Evolutionary conservation across 768 basidiomycete species (phyloP).

Genomic region (Xerocomus spinulosus): DNA sequence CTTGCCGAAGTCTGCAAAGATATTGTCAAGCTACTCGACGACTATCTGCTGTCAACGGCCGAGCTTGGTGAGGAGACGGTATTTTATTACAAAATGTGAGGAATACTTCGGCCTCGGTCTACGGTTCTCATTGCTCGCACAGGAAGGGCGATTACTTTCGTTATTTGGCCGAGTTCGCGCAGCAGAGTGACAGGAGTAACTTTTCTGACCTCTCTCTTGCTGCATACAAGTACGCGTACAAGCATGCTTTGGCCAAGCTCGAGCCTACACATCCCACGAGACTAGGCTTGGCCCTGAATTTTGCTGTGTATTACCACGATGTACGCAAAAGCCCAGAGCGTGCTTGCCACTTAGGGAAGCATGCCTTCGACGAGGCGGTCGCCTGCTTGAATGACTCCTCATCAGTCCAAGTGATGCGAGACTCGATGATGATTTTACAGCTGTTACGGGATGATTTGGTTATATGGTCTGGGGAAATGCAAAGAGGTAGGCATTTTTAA

Average conservation of each 20-base stretch:
- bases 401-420: constrained; percentile 45
- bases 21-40: constrained; percentile 66
- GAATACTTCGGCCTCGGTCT: background rate
- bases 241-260: constrained; percentile 72
- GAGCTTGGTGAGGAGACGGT: constrained; percentile 77
- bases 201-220: constrained; percentile 75
- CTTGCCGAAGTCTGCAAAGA: constrained; percentile 75
- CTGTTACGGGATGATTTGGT: constrained; percentile 81
- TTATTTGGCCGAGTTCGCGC: constrained; percentile 84
- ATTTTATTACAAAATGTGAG: constrained; percentile 87
- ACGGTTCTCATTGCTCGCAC: constrained; percentile 12
- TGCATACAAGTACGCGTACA: constrained; percentile 82
- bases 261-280: constrained; percentile 81
- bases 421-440: constrained; percentile 82
- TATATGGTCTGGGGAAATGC: constrained; percentile 79
- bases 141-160: constrained; percentile 91
- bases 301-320: constrained; percentile 91
- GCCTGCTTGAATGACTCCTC: constrained; percentile 49
- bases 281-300: constrained; percentile 84
- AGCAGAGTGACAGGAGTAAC: constrained; percentile 59
- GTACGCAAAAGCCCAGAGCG: constrained; percentile 80
- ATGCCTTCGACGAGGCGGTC: constrained; percentile 89
- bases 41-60: constrained; percentile 55
- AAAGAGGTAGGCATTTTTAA: constrained; percentile 31
- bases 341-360: constrained; percentile 86